Evolutionary conservation across 2,329 filamentous ascomycete genomes (phyloP).

Genomic region (Daldinia sp.): DNA sequence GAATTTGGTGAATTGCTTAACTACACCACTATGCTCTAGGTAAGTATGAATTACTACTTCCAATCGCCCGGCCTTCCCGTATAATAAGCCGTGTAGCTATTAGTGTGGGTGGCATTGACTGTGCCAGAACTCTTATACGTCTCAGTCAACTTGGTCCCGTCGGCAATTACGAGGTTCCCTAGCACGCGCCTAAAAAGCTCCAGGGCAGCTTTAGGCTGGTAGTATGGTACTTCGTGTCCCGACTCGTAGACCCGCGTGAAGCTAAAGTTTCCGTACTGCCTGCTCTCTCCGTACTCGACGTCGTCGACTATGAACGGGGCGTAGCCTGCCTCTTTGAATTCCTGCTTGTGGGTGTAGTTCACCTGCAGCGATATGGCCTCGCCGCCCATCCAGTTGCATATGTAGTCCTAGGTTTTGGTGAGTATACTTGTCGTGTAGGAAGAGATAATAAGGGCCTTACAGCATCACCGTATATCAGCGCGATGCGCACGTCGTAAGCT

Average conservation of each 20-base stretch:
- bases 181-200: slow-evolving; percentile 69
- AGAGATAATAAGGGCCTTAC: slow-evolving; percentile 33
- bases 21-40: neutral
- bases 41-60: slow-evolving; percentile 30
- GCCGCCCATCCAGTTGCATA: slow-evolving; percentile 77
- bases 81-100: slow-evolving; percentile 67
- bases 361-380: slow-evolving; percentile 74
- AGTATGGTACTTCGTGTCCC: slow-evolving; percentile 69
- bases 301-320: slow-evolving; percentile 74
- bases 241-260: slow-evolving; percentile 73
- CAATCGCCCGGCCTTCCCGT: slow-evolving; percentile 40
- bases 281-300: slow-evolving; percentile 72
- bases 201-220: slow-evolving; percentile 67
- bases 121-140: slow-evolving; percentile 66
- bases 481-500: slow-evolving; percentile 70
- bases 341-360: slow-evolving; percentile 58
- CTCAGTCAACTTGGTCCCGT: slow-evolving; percentile 58
- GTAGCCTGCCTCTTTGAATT: slow-evolving; percentile 75
- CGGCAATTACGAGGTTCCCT: slow-evolving; percentile 63
- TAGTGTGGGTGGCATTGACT: slow-evolving; percentile 63
- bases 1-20: neutral
- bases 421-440: too few species aligned
- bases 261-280: slow-evolving; percentile 78
- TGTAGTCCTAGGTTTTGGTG: slow-evolving; percentile 69
- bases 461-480: slow-evolving; percentile 72